A percentile compares a stretch with the other conserved stretches of the same genome.
These are phyloP conservation scores for Pueraria montana DNA, from an alignment of 306 rosid species.

Conservation along the genomic window DNA sequence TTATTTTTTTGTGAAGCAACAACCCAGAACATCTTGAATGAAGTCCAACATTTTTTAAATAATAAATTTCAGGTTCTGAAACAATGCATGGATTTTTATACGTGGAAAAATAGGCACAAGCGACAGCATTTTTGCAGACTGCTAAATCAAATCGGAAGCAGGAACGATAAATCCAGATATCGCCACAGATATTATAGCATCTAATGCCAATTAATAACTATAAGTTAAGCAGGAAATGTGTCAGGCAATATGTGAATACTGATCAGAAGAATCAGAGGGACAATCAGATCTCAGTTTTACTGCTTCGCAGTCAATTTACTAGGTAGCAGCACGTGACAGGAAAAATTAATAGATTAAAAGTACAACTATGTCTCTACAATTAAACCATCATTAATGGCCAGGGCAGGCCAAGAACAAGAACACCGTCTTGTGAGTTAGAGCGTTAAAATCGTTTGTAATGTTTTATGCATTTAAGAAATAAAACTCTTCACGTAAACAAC, in stretches of 20 bases:
- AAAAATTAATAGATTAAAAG: slow-evolving; percentile 10
- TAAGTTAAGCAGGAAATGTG: slow-evolving; percentile 35
- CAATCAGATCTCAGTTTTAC: slow-evolving; percentile 40
- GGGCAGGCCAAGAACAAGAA: slow-evolving; percentile 5
- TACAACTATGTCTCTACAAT: slow-evolving; percentile 6
- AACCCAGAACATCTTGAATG: slow-evolving; percentile 7
- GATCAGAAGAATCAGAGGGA: slow-evolving; percentile 39
- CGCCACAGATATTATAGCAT: slow-evolving; percentile 36
- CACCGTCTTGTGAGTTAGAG: not conserved
- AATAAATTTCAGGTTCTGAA: slow-evolving; percentile 36
- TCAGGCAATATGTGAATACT: slow-evolving; percentile 40
- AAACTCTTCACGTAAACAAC: not conserved
- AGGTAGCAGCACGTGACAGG: slow-evolving; percentile 32
- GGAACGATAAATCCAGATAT: slow-evolving; percentile 49
- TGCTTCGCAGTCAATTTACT: slow-evolving; percentile 8
- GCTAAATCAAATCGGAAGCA: slow-evolving; percentile 38
- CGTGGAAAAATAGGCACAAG: slow-evolving; percentile 18
- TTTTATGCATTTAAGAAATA: slow-evolving; percentile 20
- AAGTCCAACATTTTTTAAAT: not conserved
- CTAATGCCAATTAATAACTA: slow-evolving; percentile 33
- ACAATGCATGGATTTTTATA: slow-evolving; percentile 31
- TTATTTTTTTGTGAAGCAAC: slow-evolving; percentile 44
- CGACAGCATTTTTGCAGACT: slow-evolving; percentile 26
- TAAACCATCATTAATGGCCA: slow-evolving; percentile 20
- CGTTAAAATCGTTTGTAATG: not conserved